Conservation (phyloP, 2,329 filamentous ascomycete genomes). For the Talaromyces pinophilus region DNA sequence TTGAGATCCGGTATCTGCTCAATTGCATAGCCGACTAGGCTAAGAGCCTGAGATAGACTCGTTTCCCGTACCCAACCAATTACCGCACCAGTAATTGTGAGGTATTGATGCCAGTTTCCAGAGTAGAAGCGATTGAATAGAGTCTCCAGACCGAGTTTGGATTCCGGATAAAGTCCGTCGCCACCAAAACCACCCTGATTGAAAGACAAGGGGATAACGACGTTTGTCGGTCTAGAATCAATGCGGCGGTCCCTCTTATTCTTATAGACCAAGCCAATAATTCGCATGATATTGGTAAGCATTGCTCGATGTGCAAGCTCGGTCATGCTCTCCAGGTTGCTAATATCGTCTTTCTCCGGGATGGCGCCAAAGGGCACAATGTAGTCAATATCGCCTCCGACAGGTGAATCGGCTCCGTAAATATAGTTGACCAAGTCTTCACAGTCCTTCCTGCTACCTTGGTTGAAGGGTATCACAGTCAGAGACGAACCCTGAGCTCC, state of each 20-base stretch:
- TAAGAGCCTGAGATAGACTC: slow-evolving; percentile 95
- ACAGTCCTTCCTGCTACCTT: slow-evolving; percentile 75
- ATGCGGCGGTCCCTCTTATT: slow-evolving; percentile 86
- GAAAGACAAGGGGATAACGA: slow-evolving; percentile 90
- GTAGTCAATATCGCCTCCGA: slow-evolving; percentile 93
- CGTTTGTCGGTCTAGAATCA: slow-evolving; percentile 92
- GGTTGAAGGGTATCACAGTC: slow-evolving; percentile 97
- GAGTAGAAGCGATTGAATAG: slow-evolving; percentile 98
- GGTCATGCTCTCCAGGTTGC: slow-evolving; percentile 92
- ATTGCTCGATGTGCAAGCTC: slow-evolving; percentile 98
- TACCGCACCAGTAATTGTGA: slow-evolving; percentile 96
- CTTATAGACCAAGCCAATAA: slow-evolving; percentile 84
- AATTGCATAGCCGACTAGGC: slow-evolving; percentile 93
- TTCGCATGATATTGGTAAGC: slow-evolving; percentile 91
- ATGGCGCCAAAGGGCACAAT: slow-evolving; percentile 97
- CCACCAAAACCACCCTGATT: slow-evolving; percentile 99
- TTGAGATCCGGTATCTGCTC: slow-evolving; percentile 73
- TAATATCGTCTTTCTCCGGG: slow-evolving; percentile 94
- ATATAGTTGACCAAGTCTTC: slow-evolving; percentile 93
- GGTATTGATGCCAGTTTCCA: slow-evolving; percentile 94
- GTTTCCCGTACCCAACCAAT: slow-evolving; percentile 99
- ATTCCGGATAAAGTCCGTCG: slow-evolving; percentile 97
- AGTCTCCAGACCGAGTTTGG: slow-evolving; percentile 93
- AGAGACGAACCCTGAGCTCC: slow-evolving; percentile 93
- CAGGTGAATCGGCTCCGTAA: slow-evolving; percentile 93